Percentiles rank a stretch among this genome's conserved stretches.
Conservation (phyloP, 2,329 filamentous ascomycete species). For the Neopestalotiopsis sp. region DNA sequence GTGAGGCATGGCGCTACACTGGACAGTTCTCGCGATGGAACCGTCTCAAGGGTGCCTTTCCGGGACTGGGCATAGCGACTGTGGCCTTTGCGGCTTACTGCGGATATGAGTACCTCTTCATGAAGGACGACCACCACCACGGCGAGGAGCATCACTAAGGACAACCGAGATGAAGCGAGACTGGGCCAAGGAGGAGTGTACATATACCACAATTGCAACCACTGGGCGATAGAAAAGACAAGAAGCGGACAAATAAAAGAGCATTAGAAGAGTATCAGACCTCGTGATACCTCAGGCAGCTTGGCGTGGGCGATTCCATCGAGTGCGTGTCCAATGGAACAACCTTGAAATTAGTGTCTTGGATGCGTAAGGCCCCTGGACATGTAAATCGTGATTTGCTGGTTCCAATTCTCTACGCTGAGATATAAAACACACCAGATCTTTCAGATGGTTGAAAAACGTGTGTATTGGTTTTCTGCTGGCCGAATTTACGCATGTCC, state of each 20-base stretch:
- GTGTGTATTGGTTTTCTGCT: too few relatives aligned
- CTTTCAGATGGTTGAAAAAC: too few relatives aligned
- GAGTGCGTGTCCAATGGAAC: too few relatives aligned
- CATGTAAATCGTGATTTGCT: too few relatives aligned
- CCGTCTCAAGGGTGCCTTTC: conserved; percentile 85
- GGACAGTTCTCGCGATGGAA: conserved; percentile 88
- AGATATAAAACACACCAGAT: too few relatives aligned
- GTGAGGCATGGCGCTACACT: conserved; percentile 93
- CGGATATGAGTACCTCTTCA: conserved; percentile 85
- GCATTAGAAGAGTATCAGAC: background rate
- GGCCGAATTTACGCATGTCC: too few relatives aligned
- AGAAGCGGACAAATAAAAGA: background rate
- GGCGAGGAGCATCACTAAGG: conserved; percentile 63
- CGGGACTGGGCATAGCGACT: conserved; percentile 89
- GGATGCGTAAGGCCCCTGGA: too few relatives aligned
- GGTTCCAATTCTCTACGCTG: too few relatives aligned
- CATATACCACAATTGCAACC: conserved; percentile 37
- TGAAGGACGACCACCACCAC: conserved; percentile 74
- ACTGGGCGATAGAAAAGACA: background rate
- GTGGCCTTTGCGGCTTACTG: conserved; percentile 92
- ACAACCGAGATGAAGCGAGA: background rate
- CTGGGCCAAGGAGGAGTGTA: conserved; percentile 35
- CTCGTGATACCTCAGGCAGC: too few relatives aligned
- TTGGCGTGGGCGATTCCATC: too few relatives aligned
- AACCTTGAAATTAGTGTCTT: too few relatives aligned